A percentile compares a stretch with the other conserved stretches of the same genome.
phyloP scores from a whole-genome alignment of 495 filamentous ascomycete species.

The Xylaria acuta region DNA sequence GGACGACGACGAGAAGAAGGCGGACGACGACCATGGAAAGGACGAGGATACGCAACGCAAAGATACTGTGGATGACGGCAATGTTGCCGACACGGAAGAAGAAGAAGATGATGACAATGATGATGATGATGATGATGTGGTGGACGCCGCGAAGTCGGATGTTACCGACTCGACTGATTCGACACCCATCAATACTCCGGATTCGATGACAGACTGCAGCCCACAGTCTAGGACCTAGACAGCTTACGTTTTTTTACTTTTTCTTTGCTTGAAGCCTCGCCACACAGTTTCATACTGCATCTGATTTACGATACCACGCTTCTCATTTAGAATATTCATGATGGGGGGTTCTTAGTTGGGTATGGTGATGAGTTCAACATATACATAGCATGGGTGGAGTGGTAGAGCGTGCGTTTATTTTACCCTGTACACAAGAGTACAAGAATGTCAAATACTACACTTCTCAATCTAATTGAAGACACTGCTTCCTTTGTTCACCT shows the following conservation, averaged over 20 bases:
- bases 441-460: constrained; percentile 19
- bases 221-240: constrained; percentile 27
- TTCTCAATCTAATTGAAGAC: background rate
- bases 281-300: background rate
- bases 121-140: constrained; percentile 22
- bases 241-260: background rate
- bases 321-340: constrained; percentile 15
- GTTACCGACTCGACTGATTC: constrained; percentile 34
- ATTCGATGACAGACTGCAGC: constrained; percentile 33
- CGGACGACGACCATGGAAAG: constrained; percentile 35
- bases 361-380: background rate
- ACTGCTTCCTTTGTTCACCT: background rate
- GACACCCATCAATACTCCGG: constrained; percentile 35
- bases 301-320: constrained; percentile 16
- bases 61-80: constrained; percentile 23
- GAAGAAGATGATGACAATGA: constrained; percentile 26
- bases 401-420: background rate
- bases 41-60: constrained; percentile 24
- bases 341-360: background rate
- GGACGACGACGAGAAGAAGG: constrained; percentile 36
- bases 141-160: constrained; percentile 37
- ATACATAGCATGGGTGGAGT: constrained; percentile 10
- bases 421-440: constrained; percentile 6
- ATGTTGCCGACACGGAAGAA: constrained; percentile 25
- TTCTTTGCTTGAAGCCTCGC: background rate